phyloP scores from a whole-genome alignment of 352 stramenopile genomes.

The Globisporangium acanthophoron region DNA sequence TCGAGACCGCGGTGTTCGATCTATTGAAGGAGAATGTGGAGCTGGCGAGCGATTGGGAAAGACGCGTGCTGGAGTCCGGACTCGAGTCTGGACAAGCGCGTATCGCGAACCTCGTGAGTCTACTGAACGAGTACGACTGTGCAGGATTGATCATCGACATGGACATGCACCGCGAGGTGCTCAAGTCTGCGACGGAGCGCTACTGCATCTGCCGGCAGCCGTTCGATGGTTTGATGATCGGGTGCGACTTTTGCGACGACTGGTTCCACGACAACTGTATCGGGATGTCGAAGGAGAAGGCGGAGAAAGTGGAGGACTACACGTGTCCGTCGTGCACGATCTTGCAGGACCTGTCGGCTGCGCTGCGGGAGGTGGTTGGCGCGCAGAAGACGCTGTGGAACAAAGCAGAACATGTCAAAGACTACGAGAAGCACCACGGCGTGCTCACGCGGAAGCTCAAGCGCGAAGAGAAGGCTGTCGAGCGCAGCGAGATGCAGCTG shows the following conservation, averaged over 20 bases:
- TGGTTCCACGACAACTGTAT: conserved; percentile 90
- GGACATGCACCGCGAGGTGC: conserved; percentile 83
- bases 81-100: conserved; percentile 76
- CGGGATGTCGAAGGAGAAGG: conserved; percentile 90
- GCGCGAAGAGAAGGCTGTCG: conserved; percentile 79
- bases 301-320: conserved; percentile 95
- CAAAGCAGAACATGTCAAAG: conserved; percentile 77
- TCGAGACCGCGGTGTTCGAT: conserved; percentile 70
- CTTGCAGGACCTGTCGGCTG: conserved; percentile 77
- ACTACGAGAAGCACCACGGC: conserved; percentile 76
- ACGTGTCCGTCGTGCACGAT: conserved; percentile 92
- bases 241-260: conserved; percentile 84
- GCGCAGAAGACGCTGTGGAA: conserved; percentile 79
- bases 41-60: conserved; percentile 76
- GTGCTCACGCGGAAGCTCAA: conserved; percentile 73
- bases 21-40: conserved; percentile 78
- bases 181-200: conserved; percentile 90
- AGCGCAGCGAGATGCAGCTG: conserved; percentile 68
- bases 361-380: conserved; percentile 42
- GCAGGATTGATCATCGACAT: conserved; percentile 76
- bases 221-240: conserved; percentile 89
- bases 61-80: conserved; percentile 61
- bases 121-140: conserved; percentile 82
- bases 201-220: conserved; percentile 89
- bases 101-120: conserved; percentile 54